Evolutionary conservation across 805 yeast species (phyloP), one percentile per base, ranked within the genome.

Genomic region (Saccharomycopsis sp.): DNA sequence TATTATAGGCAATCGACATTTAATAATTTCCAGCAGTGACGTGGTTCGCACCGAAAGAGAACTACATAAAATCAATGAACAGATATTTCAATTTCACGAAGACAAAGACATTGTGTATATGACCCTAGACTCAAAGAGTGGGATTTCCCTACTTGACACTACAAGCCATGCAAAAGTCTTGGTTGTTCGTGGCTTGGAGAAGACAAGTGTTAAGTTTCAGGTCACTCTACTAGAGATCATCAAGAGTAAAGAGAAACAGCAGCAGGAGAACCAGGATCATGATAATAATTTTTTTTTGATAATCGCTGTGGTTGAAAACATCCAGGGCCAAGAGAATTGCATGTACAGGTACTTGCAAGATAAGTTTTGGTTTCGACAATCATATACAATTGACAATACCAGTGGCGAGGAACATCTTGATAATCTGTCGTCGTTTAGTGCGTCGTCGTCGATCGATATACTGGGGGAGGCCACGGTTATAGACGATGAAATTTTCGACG

Each of bases 311-410:
- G 40, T 54, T 6, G 56, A 55, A 28, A 54, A 49, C 27, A 35
- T 44, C 2, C 48, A 53, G 21, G 53, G 53, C 7, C 21, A 43
- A 5, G 62, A 57, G 14, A 42, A 49, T 3, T 41, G 43, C 14
- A 43, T 56, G 4, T 50, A 52, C 19, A 51, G 43, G n/a, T 48
- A 51, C 16, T 42, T 65, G 5, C 50, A 51, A 24, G 53, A 55
- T 11, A 43, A 50, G 20, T 56, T 64, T 44, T 62, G 67, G 63
- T 59, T 64, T 44, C 48, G 63, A 27, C 64, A 62, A 41, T 49
- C 56, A 3, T 63, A 61, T 45, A 27, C 40, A 4, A 32, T 40
- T 7, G 32, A 51, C 52, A 17, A 22, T 40, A 21, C 26, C 4
- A 16, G 33, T 14, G 13, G 37, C 14, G 29, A 1, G 16, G 28